Percentiles rank a stretch among this genome's conserved stretches.
These are phyloP conservation scores for Monilinia polystroma DNA, from an alignment of 2,329 filamentous ascomycete genomes.

Conservation along the genomic window DNA sequence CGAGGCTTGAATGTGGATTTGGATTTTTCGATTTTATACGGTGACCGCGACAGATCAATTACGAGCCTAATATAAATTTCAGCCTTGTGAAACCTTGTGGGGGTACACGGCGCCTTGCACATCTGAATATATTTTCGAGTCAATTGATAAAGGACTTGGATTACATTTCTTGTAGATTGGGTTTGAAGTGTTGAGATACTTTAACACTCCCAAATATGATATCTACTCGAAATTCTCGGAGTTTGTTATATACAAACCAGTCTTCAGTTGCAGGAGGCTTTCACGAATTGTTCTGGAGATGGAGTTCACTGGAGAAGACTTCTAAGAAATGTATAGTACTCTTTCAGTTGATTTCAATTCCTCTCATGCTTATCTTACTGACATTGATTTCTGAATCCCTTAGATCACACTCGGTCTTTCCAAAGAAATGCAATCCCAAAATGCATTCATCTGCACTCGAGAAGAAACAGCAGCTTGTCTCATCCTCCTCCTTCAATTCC, in stretches of 20 bases:
- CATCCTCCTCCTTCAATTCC: neutral
- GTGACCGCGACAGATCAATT: neutral
- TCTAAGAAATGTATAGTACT: conserved; percentile 14
- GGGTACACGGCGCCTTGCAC: neutral
- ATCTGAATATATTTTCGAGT: conserved; percentile 1
- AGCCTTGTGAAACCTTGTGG: conserved; percentile 13
- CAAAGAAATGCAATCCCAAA: neutral
- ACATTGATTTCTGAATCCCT: neutral
- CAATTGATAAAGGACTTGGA: neutral
- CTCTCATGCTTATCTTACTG: neutral
- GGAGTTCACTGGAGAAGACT: conserved; percentile 1
- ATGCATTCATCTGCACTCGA: conserved; percentile 1
- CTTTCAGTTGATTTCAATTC: neutral
- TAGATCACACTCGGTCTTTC: neutral
- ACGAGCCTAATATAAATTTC: neutral
- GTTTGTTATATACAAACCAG: conserved; percentile 5
- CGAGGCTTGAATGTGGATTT: conserved; percentile 14
- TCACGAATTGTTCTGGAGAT: conserved; percentile 17
- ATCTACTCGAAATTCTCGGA: neutral
- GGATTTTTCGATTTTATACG: conserved; percentile 21
- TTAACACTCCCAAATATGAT: neutral
- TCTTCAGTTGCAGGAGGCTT: neutral
- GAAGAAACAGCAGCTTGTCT: neutral
- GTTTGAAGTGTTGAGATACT: neutral
- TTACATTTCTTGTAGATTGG: neutral